These are phyloP conservation scores for Sungouiella blattae DNA, from an alignment of 805 yeast genomes.

Conservation along the genomic window DNA sequence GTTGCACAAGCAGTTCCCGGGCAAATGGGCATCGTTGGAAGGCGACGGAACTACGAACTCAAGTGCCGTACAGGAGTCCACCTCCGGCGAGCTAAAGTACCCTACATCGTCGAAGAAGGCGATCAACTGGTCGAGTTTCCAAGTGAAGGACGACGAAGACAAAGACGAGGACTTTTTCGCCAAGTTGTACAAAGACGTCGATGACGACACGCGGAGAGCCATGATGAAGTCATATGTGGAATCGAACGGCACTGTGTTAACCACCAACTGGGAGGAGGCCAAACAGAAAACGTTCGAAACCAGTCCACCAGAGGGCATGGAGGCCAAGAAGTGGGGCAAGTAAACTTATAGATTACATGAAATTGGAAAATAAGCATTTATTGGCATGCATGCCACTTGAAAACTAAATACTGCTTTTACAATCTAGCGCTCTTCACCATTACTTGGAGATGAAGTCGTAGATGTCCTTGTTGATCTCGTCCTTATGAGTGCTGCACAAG, in stretches of 20 bases:
- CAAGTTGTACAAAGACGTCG: constrained; percentile 70
- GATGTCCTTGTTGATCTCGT: constrained; percentile 9
- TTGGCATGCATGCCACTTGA: too few species aligned
- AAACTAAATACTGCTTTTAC: too few species aligned
- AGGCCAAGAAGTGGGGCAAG: constrained; percentile 52
- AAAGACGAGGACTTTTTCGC: constrained; percentile 70
- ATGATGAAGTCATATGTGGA: constrained; percentile 97
- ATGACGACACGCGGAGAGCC: constrained; percentile 84
- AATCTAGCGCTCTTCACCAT: too few species aligned
- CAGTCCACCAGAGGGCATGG: constrained; percentile 74
- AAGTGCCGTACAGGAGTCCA: constrained; percentile 6
- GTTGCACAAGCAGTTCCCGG: constrained; percentile 44
- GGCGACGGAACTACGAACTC: constrained; percentile 16
- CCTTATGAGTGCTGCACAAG: constrained; percentile 13
- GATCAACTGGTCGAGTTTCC: constrained; percentile 64
- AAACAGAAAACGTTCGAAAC: constrained; percentile 59
- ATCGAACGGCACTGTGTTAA: constrained; percentile 88
- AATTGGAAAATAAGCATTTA: too few species aligned
- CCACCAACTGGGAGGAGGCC: constrained; percentile 93
- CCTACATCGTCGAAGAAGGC: constrained; percentile 64
- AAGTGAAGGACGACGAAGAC: constrained; percentile 43
- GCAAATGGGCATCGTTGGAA: constrained; percentile 57
- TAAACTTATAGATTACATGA: too few species aligned
- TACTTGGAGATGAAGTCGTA: constrained; percentile 5
- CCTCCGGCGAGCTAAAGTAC: constrained; percentile 30